Evolutionary conservation across 2,329 filamentous ascomycete genomes (phyloP).

Genomic region (Fusarium proliferatum): DNA sequence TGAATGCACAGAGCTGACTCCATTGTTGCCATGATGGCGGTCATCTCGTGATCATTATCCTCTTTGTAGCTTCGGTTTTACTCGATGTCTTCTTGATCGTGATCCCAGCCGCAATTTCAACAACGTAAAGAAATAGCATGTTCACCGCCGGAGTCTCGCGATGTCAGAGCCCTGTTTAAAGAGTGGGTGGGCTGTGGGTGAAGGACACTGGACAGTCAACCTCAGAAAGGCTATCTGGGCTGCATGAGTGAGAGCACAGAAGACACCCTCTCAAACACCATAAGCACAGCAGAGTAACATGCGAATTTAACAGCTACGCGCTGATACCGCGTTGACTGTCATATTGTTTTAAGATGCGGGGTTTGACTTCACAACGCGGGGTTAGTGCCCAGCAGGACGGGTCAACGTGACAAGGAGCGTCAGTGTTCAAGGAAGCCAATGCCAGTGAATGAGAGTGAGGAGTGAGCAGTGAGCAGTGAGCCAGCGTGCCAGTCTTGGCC

Average conservation of each 20-base stretch:
- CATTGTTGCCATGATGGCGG: neutral
- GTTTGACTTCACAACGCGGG: constrained; percentile 44
- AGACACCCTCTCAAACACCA: constrained; percentile 19
- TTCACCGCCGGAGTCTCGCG: constrained; percentile 43
- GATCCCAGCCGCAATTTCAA: constrained; percentile 12
- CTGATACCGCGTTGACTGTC: constrained; percentile 43
- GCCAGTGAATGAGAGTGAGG: neutral
- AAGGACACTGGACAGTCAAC: constrained; percentile 30
- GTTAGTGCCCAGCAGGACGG: constrained; percentile 41
- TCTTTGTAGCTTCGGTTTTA: neutral
- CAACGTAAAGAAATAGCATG: constrained; percentile 4
- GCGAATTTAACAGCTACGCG: constrained; percentile 42
- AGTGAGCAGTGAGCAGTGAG: neutral
- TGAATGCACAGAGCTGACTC: constrained; percentile 5
- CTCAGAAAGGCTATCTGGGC: constrained; percentile 18
- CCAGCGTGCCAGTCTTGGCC: neutral
- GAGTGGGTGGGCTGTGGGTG: constrained; percentile 36
- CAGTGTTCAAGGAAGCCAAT: constrained; percentile 5
- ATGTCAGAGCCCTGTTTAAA: constrained; percentile 16
- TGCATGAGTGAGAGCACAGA: constrained; percentile 35
- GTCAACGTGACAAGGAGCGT: constrained; percentile 39
- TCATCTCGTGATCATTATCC: constrained; percentile 24
- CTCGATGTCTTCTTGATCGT: neutral
- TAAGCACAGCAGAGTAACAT: constrained; percentile 14
- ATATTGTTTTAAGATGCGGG: constrained; percentile 39